A percentile compares a stretch with the other conserved stretches of the same genome.
phyloP scores from a whole-genome alignment of 176 grass and related monocot genomes.

The Themeda triandra region DNA sequence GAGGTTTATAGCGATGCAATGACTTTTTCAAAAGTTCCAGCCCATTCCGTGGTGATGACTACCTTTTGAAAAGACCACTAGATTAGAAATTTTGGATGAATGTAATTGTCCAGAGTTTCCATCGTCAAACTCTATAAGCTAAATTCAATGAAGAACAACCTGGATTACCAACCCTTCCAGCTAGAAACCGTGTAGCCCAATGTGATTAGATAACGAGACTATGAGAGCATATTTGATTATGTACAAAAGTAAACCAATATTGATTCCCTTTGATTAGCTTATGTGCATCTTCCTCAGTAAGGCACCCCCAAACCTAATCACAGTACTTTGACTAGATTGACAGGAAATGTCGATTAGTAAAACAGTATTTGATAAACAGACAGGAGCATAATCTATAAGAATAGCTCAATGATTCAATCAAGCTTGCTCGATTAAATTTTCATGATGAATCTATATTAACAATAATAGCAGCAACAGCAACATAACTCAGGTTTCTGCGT shows the following conservation, averaged over 20 bases:
- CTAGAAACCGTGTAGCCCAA: constrained; percentile 1
- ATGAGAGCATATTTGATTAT: background rate
- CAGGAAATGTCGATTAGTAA: background rate
- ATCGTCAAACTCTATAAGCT: background rate
- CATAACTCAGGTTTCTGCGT: background rate
- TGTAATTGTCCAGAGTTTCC: background rate
- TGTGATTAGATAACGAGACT: constrained; percentile 2
- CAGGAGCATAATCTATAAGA: background rate
- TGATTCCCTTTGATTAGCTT: background rate
- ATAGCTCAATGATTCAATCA: constrained; percentile 13
- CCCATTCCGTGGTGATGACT: constrained; percentile 2
- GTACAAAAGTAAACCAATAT: background rate
- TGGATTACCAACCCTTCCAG: constrained; percentile 11
- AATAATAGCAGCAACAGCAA: background rate
- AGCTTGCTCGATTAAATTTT: background rate
- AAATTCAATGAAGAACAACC: constrained; percentile 17
- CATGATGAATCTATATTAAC: background rate
- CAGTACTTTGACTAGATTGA: background rate
- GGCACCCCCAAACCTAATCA: background rate
- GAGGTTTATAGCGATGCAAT: background rate
- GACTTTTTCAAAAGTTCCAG: constrained; percentile 13
- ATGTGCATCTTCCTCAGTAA: constrained; percentile 15
- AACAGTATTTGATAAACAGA: background rate
- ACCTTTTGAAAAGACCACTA: background rate
- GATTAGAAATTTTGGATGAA: background rate